Conservation (phyloP, 805 yeast genomes). For the Wickerhamiella azymoides region DNA sequence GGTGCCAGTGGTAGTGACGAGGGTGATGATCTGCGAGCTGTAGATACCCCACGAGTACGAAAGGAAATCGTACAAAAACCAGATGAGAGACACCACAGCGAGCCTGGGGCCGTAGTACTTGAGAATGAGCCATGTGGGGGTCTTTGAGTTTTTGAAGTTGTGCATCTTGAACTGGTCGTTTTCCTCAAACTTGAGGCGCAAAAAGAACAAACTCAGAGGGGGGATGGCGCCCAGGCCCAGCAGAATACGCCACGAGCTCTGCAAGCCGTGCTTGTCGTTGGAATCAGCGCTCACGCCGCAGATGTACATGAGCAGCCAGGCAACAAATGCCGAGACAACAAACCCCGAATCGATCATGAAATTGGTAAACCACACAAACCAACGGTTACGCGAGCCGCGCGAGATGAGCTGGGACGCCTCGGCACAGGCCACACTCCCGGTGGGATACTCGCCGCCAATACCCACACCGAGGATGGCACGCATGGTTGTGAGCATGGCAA, state of each 20-base stretch:
- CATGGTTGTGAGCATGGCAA: conserved; percentile 70
- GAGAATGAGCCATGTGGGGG: conserved; percentile 56
- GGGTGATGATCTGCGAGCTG: conserved; percentile 54
- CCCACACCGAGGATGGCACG: conserved; percentile 83
- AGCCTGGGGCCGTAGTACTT: conserved; percentile 80
- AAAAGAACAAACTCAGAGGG: conserved; percentile 60
- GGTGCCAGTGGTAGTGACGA: conserved; percentile 34
- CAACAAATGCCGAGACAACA: conserved; percentile 71
- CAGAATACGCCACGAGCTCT: conserved; percentile 83
- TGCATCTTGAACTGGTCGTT: conserved; percentile 56
- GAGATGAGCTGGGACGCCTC: conserved; percentile 74
- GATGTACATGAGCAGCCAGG: conserved; percentile 75
- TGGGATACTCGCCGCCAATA: conserved; percentile 91
- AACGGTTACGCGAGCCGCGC: conserved; percentile 75
- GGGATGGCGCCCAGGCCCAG: conserved; percentile 84
- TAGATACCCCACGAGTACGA: conserved; percentile 79
- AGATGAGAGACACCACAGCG: conserved; percentile 52
- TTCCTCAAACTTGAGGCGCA: conserved; percentile 66
- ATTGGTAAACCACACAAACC: conserved; percentile 80
- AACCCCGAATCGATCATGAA: conserved; percentile 79
- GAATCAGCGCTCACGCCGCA: conserved; percentile 32
- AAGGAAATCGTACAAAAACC: conserved; percentile 88
- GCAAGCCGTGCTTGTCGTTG: conserved; percentile 39
- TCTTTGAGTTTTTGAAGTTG: conserved; percentile 43
- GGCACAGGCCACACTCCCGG: conserved; percentile 86